Evolutionary conservation across 108 stramenopile genomes (phyloP).

Genomic region (Licmophora abbreviata): DNA sequence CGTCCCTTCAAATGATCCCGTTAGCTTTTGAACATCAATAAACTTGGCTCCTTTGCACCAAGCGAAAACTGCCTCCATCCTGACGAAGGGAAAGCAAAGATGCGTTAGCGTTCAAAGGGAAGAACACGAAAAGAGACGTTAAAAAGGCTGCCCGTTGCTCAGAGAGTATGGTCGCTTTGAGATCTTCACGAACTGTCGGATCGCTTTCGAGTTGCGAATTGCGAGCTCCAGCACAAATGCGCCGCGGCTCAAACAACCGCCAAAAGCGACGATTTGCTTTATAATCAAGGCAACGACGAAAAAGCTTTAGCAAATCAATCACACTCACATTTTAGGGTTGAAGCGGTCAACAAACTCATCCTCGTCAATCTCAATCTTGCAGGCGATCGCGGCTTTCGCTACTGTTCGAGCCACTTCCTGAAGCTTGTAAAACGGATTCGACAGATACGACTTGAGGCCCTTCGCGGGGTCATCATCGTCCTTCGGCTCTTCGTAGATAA

Average conservation of each 20-base stretch:
- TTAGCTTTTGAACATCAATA: constrained; percentile 91
- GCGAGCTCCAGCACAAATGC: constrained; percentile 44
- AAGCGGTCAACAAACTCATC: constrained; percentile 83
- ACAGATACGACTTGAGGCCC: constrained; percentile 64
- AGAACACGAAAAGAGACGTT: constrained; percentile 11
- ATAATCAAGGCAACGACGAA: constrained; percentile 48
- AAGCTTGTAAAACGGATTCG: constrained; percentile 72
- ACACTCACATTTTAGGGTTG: constrained; percentile 87
- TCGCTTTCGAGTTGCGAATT: constrained; percentile 20
- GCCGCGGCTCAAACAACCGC: constrained; percentile 56
- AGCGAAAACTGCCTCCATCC: constrained; percentile 96
- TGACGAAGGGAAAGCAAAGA: constrained; percentile 13
- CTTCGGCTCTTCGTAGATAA: constrained; percentile 83
- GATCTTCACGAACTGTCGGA: constrained; percentile 50
- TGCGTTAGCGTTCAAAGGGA: neutral
- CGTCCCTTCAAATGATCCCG: constrained; percentile 95
- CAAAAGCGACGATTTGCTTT: constrained; percentile 28
- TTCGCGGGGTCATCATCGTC: constrained; percentile 70
- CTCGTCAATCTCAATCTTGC: constrained; percentile 85
- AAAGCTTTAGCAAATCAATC: constrained; percentile 1
- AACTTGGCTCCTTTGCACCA: constrained; percentile 98
- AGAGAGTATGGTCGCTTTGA: constrained; percentile 77
- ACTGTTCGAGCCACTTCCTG: constrained; percentile 80
- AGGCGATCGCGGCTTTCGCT: constrained; percentile 77
- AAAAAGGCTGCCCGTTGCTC: too few species aligned